Percentiles rank a stretch among this genome's conserved stretches.
Evolutionary conservation across 1,284 basidiomycete genomes (phyloP).

Genomic region (Boletus semigastroideus): DNA sequence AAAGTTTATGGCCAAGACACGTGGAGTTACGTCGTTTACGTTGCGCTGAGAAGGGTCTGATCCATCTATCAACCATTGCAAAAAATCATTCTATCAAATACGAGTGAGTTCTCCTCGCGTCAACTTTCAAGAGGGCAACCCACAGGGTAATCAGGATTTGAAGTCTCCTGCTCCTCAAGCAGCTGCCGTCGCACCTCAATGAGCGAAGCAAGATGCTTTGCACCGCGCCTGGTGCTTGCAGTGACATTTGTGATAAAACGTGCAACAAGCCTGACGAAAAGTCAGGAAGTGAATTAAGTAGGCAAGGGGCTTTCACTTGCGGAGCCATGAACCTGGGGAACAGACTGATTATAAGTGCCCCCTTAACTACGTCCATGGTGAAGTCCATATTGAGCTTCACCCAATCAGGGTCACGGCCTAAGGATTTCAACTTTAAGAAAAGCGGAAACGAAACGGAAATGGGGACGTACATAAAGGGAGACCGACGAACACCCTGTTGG

Average conservation of each 20-base stretch:
- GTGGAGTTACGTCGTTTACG: slow-evolving; percentile 31
- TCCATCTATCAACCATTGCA: slow-evolving; percentile 46
- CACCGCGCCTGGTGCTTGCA: slow-evolving; percentile 5
- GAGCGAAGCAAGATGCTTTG: slow-evolving; percentile 34
- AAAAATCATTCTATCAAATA: slow-evolving; percentile 37
- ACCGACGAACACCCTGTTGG: slow-evolving; percentile 41
- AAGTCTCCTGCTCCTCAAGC: slow-evolving; percentile 32
- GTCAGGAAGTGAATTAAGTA: neutral
- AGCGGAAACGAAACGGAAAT: neutral
- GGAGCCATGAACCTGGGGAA: slow-evolving; percentile 41
- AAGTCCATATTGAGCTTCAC: slow-evolving; percentile 35
- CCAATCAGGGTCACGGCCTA: slow-evolving; percentile 42
- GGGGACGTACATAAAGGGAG: slow-evolving; percentile 37
- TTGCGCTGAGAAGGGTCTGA: slow-evolving; percentile 30
- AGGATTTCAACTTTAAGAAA: neutral
- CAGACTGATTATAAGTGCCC: slow-evolving; percentile 29
- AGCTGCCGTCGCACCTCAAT: slow-evolving; percentile 36
- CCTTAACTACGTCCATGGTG: slow-evolving; percentile 36
- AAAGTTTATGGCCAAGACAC: slow-evolving; percentile 40
- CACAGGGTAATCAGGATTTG: slow-evolving; percentile 23
- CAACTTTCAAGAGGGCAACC: neutral
- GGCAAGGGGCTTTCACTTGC: slow-evolving; percentile 24
- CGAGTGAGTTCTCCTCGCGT: neutral
- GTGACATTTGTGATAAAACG: slow-evolving; percentile 7
- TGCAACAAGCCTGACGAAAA: slow-evolving; percentile 4